Conservation (phyloP, 495 filamentous ascomycete species). For the Ascodesmis nigricans region DNA sequence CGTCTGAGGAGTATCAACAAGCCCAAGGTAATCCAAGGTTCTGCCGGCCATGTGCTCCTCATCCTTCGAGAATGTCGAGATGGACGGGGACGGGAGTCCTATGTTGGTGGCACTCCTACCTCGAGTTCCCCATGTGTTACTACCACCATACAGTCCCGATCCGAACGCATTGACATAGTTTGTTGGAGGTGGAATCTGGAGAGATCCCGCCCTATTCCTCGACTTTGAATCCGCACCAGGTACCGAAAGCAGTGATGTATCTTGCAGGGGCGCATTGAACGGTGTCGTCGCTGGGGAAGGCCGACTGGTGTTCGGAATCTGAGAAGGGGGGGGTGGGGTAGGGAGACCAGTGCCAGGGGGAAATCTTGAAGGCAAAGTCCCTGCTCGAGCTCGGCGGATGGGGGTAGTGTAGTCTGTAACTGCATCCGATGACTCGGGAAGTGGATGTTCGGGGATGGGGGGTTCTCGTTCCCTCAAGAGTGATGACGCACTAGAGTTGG, state of each 20-base stretch:
- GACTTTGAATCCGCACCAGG: constrained; percentile 25
- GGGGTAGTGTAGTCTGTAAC: constrained; percentile 36
- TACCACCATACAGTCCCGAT: constrained; percentile 68
- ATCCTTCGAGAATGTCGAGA: constrained; percentile 75
- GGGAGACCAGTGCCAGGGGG: constrained; percentile 45
- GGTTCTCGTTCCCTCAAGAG: constrained; percentile 50
- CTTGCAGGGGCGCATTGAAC: constrained; percentile 46
- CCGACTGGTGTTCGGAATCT: constrained; percentile 56
- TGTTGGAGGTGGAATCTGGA: constrained; percentile 59
- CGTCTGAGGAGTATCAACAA: constrained; percentile 84
- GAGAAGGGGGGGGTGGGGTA: constrained; percentile 34
- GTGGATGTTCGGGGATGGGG: constrained; percentile 89
- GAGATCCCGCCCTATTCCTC: constrained; percentile 70
- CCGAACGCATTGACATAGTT: constrained; percentile 67
- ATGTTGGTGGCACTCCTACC: constrained; percentile 49
- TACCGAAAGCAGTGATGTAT: constrained; percentile 29
- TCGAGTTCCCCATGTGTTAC: constrained; percentile 65
- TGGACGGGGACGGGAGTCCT: constrained; percentile 66
- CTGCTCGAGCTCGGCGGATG: constrained; percentile 57
- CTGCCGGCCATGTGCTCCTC: constrained; percentile 66
- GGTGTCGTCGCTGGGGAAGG: constrained; percentile 82
- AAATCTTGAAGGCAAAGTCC: constrained; percentile 91
- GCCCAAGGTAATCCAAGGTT: constrained; percentile 84
- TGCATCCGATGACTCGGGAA: constrained; percentile 63
- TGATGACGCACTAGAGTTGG: constrained; percentile 57